Percentiles rank a stretch among this genome's conserved stretches.
phyloP scores from a whole-genome alignment of 352 stramenopile genomes.

The Pythium myriotylum region DNA sequence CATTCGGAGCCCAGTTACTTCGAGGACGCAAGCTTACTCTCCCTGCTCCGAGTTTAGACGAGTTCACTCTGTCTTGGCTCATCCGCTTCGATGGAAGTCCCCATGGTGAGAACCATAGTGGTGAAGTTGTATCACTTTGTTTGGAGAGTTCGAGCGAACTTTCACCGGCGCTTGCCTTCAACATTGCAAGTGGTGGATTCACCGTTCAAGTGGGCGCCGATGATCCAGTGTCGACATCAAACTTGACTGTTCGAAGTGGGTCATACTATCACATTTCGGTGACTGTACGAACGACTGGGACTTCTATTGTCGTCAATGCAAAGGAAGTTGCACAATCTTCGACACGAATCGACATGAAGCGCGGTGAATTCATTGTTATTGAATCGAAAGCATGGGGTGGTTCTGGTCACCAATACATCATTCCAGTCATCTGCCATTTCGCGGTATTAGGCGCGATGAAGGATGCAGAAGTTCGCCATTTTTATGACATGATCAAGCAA shows the following conservation, averaged over 20 bases:
- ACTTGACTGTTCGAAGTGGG: constrained; percentile 11
- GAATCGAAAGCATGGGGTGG: not conserved
- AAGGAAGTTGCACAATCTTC: constrained; percentile 1
- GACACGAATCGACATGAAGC: not conserved
- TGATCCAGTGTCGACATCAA: not conserved
- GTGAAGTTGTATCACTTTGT: too few relatives aligned
- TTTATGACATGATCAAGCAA: constrained; percentile 45
- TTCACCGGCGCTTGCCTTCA: too few relatives aligned
- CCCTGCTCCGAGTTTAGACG: not conserved
- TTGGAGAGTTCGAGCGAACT: too few relatives aligned
- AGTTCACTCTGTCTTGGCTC: constrained; percentile 47
- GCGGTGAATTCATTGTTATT: not conserved
- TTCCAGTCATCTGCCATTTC: constrained; percentile 45
- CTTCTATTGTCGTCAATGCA: constrained; percentile 20
- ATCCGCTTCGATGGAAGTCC: constrained; percentile 30
- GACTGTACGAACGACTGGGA: constrained; percentile 1
- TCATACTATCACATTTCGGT: constrained; percentile 29
- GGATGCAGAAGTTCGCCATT: constrained; percentile 18
- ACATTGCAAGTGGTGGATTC: not conserved
- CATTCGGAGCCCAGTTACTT: constrained; percentile 45
- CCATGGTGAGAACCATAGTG: not conserved
- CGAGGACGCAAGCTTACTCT: constrained; percentile 30
- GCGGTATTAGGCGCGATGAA: constrained; percentile 35
- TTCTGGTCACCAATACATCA: not conserved
- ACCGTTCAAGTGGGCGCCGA: not conserved